Conservation (phyloP, 768 basidiomycete species). For the Terana coerulea region DNA sequence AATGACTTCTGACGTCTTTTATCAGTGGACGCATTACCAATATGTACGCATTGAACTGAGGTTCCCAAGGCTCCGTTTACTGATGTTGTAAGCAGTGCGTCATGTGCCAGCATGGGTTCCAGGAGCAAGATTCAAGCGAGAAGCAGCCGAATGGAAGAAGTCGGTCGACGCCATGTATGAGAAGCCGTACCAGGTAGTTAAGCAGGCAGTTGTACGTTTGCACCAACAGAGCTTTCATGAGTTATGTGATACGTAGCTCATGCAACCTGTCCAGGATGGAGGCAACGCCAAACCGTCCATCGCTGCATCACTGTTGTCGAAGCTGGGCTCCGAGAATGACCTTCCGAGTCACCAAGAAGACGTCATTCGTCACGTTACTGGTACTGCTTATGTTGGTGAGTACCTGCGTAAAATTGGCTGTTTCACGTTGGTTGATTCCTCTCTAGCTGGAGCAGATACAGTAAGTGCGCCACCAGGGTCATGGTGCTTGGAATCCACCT, state of each 20-base stretch:
- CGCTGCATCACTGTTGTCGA: constrained; percentile 50
- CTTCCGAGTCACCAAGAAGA: constrained; percentile 1
- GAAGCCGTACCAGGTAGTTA: background rate
- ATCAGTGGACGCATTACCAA: constrained; percentile 9
- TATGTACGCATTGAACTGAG: background rate
- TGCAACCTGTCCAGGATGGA: constrained; percentile 30
- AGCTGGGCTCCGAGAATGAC: constrained; percentile 47
- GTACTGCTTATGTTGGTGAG: constrained; percentile 12
- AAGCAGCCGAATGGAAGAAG: constrained; percentile 1
- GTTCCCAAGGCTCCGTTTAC: background rate
- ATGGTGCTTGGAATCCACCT: background rate
- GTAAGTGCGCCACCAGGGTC: background rate
- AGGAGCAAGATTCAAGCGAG: constrained; percentile 16
- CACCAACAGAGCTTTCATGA: too few species aligned
- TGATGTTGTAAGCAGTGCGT: constrained; percentile 20
- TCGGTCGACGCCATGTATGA: background rate
- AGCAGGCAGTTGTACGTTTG: background rate
- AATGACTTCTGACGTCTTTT: background rate
- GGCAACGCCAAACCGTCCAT: constrained; percentile 38
- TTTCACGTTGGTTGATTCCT: background rate
- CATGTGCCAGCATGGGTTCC: constrained; percentile 20
- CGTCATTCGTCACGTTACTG: constrained; percentile 5
- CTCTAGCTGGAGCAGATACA: constrained; percentile 8
- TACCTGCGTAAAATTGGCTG: background rate
- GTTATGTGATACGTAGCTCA: too few species aligned